Base-by-base conservation (phyloP, 2,329 filamentous ascomycete genomes). In the Mycosphaerella arachidis region DNA sequence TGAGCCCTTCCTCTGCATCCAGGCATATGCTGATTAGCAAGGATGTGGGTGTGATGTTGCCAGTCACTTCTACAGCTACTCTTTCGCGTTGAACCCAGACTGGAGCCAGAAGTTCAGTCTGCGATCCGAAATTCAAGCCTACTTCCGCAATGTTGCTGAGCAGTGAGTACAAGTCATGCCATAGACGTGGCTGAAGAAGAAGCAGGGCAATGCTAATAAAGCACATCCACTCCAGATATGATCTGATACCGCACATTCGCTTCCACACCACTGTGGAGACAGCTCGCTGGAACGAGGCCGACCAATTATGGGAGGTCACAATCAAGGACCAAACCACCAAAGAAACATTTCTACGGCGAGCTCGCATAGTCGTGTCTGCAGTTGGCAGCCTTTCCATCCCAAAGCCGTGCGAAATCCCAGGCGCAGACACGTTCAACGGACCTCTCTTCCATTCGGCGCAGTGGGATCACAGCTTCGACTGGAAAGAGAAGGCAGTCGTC, bases 401-500 rank as follows among this genome's bases (percentile, higher is more conserved):
- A 0, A 64, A 65, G 50, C 43, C 62, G 6, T 70, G 68, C 59
- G 65, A 70, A 37, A 64, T 71, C 46, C 64, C 66, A 8, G 71
- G 70, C 4, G 66, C 60, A 56, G 72, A 73, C 18, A 65, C 59
- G 0, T 78, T 74, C 57, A 57, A 69, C 53, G 76, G 76, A 1
- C 67, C 63, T 20, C 55, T 77, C 4, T 75, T 77, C 56, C 76
- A 78, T 64, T 76, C 76, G 9, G 75, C 76, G 1, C 65, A 69
- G 48, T 79, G 77, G 77, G 76, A 78, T 59, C 70, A 74, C 58
- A 63, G 54, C 6, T 74, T 78, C 56, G 70, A 76, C 27, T 75
- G 71, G 71, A 64, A 64, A 5, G 68, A 65, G 18, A 77, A 76
- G 58, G 68, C 76, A 50, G 71, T 78, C 7, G 71, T 77, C 6